Conservation (phyloP, 2,329 filamentous ascomycete genomes). For the Ciborinia camelliae region DNA sequence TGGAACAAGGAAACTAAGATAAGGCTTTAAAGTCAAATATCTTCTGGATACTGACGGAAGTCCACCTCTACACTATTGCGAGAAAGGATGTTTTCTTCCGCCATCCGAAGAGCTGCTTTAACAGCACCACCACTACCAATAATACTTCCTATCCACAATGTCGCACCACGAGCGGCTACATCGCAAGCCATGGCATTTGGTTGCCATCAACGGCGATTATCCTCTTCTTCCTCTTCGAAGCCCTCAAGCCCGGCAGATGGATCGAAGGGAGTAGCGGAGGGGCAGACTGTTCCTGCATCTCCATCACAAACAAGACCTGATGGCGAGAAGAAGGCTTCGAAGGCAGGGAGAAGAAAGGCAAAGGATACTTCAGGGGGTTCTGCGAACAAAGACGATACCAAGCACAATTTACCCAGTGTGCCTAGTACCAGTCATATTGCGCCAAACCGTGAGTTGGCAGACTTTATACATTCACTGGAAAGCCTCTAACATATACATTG, state of each 20-base stretch:
- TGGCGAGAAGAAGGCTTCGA: constrained; percentile 44
- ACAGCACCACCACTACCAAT: constrained; percentile 32
- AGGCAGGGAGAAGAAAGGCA: constrained; percentile 50
- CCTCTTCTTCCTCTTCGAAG: constrained; percentile 40
- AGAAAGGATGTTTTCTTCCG: constrained; percentile 38
- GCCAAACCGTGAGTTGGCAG: constrained; percentile 53
- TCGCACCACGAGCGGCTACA: constrained; percentile 30
- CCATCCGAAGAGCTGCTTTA: constrained; percentile 35
- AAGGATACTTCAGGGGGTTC: constrained; percentile 46
- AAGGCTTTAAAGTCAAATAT: constrained; percentile 14
- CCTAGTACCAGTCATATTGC: constrained; percentile 71
- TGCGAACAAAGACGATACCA: constrained; percentile 43
- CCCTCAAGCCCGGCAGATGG: constrained; percentile 40
- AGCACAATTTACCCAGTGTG: constrained; percentile 65
- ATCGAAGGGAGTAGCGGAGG: constrained; percentile 33
- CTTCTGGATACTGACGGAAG: background rate
- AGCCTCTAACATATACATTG: background rate
- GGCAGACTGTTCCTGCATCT: constrained; percentile 26
- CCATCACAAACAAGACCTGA: constrained; percentile 29
- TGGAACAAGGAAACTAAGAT: constrained; percentile 19
- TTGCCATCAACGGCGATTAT: constrained; percentile 37
- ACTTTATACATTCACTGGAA: background rate
- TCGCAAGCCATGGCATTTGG: constrained; percentile 34
- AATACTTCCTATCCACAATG: constrained; percentile 28
- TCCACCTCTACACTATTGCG: constrained; percentile 18